Evolutionary conservation across 2,329 filamentous ascomycete species (phyloP), one percentile per base, ranked within the genome.

Genomic region (Nothomitra cinnamomea): DNA sequence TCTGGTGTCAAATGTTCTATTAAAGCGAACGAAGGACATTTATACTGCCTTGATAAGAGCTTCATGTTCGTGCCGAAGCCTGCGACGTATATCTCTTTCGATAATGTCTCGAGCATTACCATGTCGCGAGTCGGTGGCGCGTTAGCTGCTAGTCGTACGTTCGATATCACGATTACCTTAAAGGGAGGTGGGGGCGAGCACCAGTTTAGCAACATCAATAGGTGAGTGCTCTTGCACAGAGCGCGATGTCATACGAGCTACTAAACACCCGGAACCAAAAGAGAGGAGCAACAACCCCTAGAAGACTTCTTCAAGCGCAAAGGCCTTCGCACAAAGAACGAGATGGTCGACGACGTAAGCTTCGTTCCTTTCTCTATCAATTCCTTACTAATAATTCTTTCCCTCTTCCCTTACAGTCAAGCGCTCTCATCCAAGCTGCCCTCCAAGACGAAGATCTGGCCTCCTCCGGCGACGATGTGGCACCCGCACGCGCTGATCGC

Each of bases 21-120:
- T 79, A 98, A 98, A 71, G 94, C 94, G 53, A 95, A 94, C 67
- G 92, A 98, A 71, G 92, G 94, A 56, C 89, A 95, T 65, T 74
- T 98, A 51, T 98, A 94, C 77, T 95, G 89, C 66, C 72, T 98
- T 60, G 92, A 98, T 69, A 95, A 95, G 71, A 90, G 89, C 6
- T 94, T 98, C 69, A 94, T 98, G 79, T 98, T 98, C 67, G 92
- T 98, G 15, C 92, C 92, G 32, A 98, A 98, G 72, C 92, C 92
- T 1, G 89, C 92, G 15, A 95, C 90, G 1, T 98, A 96, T 70
- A 90, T 98, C 56, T 85, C 87, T 56, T 94, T 95, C 70, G 92
- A 98, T 63, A 87, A 95, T 63, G 85, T 94, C 36, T 79, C 86
- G 52, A 86, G 85, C 51, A 84, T 98, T 58, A 95, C 88, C 36